Evolutionary conservation across 192 early-diverging fungal genomes (phyloP), one percentile per base, ranked within the genome.

Genomic region (Funneliformis geosporum): DNA sequence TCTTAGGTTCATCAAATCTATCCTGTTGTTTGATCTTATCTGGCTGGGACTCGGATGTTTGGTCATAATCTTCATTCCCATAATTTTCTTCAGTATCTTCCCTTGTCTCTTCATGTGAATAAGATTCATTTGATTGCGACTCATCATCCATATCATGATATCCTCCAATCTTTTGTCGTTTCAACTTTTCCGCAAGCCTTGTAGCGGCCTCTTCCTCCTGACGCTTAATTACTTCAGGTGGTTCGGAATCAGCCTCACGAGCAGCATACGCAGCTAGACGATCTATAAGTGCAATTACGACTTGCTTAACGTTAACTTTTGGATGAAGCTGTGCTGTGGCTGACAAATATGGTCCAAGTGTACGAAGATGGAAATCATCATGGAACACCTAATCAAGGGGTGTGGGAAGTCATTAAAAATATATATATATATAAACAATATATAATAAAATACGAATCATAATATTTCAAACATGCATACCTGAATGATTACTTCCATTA

Each of bases 401-500:
- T 18, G 18, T 40, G 43, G 42, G 25, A 12, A 38, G 42, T 61
- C 33, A 42, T n/a, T 6, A 46, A 21, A 80, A 23, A 46, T 72
- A 23, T 39, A 33, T 21, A 10, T 61, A 12, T 70, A n/a, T 38
- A 60, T 28, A 10, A 39, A 60, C n/a, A n/a, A n/a, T n/a, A n/a
- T n/a, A n/a, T n/a, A n/a, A n/a, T n/a, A n/a, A n/a, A n/a, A n/a
- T n/a, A n/a, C n/a, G n/a, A n/a, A n/a, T n/a, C n/a, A n/a, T n/a
- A n/a, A n/a, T n/a, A 39, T 40, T 60, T 60, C 8, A 75, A 60
- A 23, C 33, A 27, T 28, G 78, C 55, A 46, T 88, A 95, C 95
- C 86, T 99, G 98, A 80, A 98, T 96, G 72, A 99, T 96, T 27
- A 96, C 97, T 83, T 99, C 98, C 97, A 99, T 98, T 42, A 99